Conservation (phyloP, 169 alveolate genomes). For the Babesia bovis region DNA sequence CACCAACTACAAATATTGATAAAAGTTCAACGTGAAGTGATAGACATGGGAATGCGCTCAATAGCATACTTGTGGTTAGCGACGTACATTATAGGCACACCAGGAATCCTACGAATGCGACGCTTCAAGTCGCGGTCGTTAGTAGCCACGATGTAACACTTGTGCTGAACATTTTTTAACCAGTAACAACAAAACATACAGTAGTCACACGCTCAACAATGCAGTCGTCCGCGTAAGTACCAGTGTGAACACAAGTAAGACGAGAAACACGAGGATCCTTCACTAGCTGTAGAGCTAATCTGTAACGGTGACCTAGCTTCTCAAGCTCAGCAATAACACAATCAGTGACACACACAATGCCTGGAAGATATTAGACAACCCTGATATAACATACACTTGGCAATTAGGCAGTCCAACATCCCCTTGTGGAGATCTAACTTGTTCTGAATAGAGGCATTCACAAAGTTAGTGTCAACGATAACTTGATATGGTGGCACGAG, state of each 20-base stretch:
- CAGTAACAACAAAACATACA: constrained; percentile 13
- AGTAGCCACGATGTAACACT: constrained; percentile 97
- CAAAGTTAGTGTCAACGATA: constrained; percentile 97
- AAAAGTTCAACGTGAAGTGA: constrained; percentile 68
- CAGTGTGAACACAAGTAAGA: constrained; percentile 94
- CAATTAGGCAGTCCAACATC: constrained; percentile 94
- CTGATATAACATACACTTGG: constrained; percentile 84
- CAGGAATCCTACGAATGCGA: constrained; percentile 96
- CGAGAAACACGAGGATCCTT: constrained; percentile 95
- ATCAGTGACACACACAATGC: constrained; percentile 94
- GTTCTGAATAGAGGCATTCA: constrained; percentile 96
- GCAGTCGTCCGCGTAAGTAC: constrained; percentile 99
- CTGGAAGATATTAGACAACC: constrained; percentile 20
- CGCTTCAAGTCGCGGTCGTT: constrained; percentile 96
- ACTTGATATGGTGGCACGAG: constrained; percentile 97
- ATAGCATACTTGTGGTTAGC: constrained; percentile 92
- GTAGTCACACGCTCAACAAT: constrained; percentile 91
- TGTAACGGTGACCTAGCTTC: constrained; percentile 96
- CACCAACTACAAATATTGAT: no score
- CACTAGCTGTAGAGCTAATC: constrained; percentile 94
- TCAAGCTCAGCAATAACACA: constrained; percentile 98
- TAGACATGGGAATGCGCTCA: constrained; percentile 95
- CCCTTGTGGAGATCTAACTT: constrained; percentile 94
- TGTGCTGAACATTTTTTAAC: constrained; percentile 76
- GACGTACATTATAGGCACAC: constrained; percentile 97